These are phyloP conservation scores for Spencermartinsiella europaea DNA, from an alignment of 805 yeast species.

Conservation along the genomic window DNA sequence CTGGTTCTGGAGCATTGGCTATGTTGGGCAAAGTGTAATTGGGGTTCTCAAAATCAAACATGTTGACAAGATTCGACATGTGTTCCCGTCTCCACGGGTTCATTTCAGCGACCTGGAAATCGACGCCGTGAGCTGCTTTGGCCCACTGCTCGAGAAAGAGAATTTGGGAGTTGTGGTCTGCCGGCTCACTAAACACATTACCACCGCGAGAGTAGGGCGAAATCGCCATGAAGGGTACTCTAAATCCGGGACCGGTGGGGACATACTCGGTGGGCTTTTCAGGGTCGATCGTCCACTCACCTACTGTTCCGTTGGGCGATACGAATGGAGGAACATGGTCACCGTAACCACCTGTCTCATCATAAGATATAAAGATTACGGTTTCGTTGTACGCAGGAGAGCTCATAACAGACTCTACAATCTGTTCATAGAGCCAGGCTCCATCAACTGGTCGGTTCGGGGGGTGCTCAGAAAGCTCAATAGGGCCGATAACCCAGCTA, in stretches of 20 bases:
- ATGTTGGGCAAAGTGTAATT: constrained; percentile 15
- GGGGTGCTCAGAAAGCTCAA: constrained; percentile 25
- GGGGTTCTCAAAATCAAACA: constrained; percentile 21
- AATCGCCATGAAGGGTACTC: constrained; percentile 22
- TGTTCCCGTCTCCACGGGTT: constrained; percentile 22
- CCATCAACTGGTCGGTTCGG: constrained; percentile 23
- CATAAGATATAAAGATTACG: constrained; percentile 23
- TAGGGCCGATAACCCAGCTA: constrained; percentile 22
- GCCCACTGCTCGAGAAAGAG: constrained; percentile 24
- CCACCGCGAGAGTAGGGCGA: constrained; percentile 28
- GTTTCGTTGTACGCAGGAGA: constrained; percentile 22
- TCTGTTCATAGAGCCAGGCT: constrained; percentile 21
- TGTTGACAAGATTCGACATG: constrained; percentile 20
- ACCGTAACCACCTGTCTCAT: constrained; percentile 28
- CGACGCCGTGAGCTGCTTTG: constrained; percentile 11
- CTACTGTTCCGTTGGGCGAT: constrained; percentile 24
- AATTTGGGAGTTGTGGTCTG: constrained; percentile 26
- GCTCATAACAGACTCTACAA: constrained; percentile 18
- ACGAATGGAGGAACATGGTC: constrained; percentile 25
- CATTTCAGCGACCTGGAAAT: constrained; percentile 12
- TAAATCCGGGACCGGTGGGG: constrained; percentile 25
- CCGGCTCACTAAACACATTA: constrained; percentile 22
- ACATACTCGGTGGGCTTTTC: constrained; percentile 10
- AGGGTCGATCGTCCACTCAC: constrained; percentile 25
- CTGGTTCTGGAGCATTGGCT: constrained; percentile 12